phyloP scores from a whole-genome alignment of 164 flowering plant genomes.

The Saururus chinensis region DNA sequence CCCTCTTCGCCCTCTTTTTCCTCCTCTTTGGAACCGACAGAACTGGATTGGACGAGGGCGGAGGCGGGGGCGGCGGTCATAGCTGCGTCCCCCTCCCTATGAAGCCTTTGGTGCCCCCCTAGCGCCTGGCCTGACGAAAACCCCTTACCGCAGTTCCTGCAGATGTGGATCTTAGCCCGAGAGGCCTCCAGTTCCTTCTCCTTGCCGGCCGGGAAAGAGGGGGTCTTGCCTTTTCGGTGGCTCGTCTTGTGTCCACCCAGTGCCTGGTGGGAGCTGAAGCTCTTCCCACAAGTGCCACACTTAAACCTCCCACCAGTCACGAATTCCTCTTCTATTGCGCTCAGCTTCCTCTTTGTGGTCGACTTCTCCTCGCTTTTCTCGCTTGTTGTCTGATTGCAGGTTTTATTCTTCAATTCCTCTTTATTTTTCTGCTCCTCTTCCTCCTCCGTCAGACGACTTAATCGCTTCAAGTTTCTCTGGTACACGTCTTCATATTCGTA shows the following conservation, averaged over 20 bases:
- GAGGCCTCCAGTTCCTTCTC: not conserved
- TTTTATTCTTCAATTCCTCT: not conserved
- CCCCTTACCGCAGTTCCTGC: slow-evolving; percentile 23
- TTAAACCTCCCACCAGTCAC: slow-evolving; percentile 2
- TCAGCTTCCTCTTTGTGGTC: slow-evolving; percentile 16
- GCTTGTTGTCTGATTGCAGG: too few relatives aligned
- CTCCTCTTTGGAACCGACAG: not conserved
- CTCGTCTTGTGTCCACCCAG: slow-evolving; percentile 69
- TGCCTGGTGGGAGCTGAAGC: slow-evolving; percentile 47
- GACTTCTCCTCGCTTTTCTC: not conserved
- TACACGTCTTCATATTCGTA: too few relatives aligned
- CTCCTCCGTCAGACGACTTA: too few relatives aligned
- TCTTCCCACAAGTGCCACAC: slow-evolving; percentile 37
- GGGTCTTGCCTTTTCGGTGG: slow-evolving; percentile 28
- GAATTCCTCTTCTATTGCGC: slow-evolving; percentile 12
- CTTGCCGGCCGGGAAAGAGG: not conserved
- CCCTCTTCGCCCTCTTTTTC: slow-evolving; percentile 14
- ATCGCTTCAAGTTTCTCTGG: too few relatives aligned
- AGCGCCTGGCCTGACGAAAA: slow-evolving; percentile 35
- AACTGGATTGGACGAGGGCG: not conserved
- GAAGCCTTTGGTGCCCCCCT: slow-evolving; percentile 34
- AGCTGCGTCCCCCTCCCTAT: slow-evolving; percentile 6
- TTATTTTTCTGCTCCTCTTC: too few relatives aligned
- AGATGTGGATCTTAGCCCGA: slow-evolving; percentile 8
- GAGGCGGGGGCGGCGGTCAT: slow-evolving; percentile 10